Evolutionary conservation across 2,329 filamentous ascomycete genomes (phyloP).

Genomic region (Knufia petricola): DNA sequence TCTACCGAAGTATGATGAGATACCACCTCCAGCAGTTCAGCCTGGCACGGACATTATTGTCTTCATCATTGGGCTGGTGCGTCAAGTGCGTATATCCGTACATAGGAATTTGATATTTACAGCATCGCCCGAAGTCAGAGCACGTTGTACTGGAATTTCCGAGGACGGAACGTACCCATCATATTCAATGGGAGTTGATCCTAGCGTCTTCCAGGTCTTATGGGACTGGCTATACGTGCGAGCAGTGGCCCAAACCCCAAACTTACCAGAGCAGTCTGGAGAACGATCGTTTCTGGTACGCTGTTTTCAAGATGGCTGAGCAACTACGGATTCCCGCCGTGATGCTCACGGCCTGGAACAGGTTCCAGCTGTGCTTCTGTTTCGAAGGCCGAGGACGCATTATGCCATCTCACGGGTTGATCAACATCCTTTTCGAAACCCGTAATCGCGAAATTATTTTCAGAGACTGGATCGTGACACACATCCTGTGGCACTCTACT

Average conservation of each 20-base stretch:
- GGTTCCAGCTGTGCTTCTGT: constrained; percentile 9
- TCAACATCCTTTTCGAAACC: not conserved
- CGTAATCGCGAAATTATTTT: not conserved
- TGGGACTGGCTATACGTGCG: constrained; percentile 42
- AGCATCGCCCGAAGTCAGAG: constrained; percentile 39
- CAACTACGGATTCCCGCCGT: constrained; percentile 6
- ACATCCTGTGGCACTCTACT: not conserved
- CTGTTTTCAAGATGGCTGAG: constrained; percentile 8
- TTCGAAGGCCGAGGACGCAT: not conserved
- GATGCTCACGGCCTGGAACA: constrained; percentile 2
- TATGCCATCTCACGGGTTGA: not conserved
- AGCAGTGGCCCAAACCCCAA: constrained; percentile 3
- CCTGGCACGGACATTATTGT: constrained; percentile 22
- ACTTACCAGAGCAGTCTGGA: not conserved
- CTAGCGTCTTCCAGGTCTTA: constrained; percentile 47
- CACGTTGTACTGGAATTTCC: constrained; percentile 3
- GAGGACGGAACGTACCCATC: constrained; percentile 33
- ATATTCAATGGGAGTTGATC: constrained; percentile 34
- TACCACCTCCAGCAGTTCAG: constrained; percentile 12
- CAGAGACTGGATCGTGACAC: not conserved
- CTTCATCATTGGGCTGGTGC: constrained; percentile 36
- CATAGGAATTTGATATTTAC: constrained; percentile 40
- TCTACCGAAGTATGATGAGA: not conserved
- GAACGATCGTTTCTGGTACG: constrained; percentile 10
- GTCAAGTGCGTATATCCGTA: constrained; percentile 33